A percentile compares a stretch with the other conserved stretches of the same genome.
Evolutionary conservation across 1,284 basidiomycete genomes (phyloP).

Genomic region (Rhizopogon parksii): DNA sequence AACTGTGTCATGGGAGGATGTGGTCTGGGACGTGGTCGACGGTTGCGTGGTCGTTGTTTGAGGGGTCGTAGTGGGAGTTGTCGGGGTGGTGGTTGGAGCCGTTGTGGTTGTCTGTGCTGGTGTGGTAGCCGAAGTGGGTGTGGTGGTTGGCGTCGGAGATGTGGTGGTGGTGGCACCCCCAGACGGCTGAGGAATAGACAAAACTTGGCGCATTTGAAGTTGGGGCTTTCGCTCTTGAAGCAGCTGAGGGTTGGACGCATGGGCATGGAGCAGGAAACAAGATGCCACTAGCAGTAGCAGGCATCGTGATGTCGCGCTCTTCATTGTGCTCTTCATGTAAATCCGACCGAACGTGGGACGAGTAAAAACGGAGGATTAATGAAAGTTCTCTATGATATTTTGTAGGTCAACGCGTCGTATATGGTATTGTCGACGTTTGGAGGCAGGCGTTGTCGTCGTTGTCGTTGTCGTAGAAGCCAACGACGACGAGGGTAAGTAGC

Average conservation of each 20-base stretch:
- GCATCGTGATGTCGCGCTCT: constrained; percentile 9
- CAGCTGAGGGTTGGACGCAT: constrained; percentile 20
- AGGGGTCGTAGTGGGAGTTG: constrained; percentile 6
- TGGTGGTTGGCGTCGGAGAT: not conserved
- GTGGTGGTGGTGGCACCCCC: not conserved
- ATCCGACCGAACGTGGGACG: constrained; percentile 3
- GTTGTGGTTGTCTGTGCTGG: not conserved
- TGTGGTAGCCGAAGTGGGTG: not conserved
- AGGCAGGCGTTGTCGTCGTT: not conserved
- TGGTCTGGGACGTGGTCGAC: constrained; percentile 5
- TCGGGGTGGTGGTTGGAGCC: not conserved
- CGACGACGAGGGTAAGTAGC: not conserved
- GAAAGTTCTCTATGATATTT: constrained; percentile 18
- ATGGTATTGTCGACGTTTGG: constrained; percentile 9
- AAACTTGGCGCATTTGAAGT: constrained; percentile 16
- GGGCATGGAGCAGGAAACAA: constrained; percentile 23
- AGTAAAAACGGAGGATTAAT: constrained; percentile 11
- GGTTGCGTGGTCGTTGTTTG: constrained; percentile 11
- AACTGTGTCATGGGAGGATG: not conserved
- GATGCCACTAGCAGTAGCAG: constrained; percentile 27
- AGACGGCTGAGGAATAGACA: not conserved
- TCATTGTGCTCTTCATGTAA: constrained; percentile 19
- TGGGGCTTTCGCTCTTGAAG: constrained; percentile 15
- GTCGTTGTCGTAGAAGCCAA: not conserved
- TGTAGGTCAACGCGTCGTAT: constrained; percentile 16